Percentiles rank a stretch among this genome's conserved stretches.
phyloP scores from a whole-genome alignment of 306 rosid genomes.

The cucumber (Cucumis sativus) region DNA sequence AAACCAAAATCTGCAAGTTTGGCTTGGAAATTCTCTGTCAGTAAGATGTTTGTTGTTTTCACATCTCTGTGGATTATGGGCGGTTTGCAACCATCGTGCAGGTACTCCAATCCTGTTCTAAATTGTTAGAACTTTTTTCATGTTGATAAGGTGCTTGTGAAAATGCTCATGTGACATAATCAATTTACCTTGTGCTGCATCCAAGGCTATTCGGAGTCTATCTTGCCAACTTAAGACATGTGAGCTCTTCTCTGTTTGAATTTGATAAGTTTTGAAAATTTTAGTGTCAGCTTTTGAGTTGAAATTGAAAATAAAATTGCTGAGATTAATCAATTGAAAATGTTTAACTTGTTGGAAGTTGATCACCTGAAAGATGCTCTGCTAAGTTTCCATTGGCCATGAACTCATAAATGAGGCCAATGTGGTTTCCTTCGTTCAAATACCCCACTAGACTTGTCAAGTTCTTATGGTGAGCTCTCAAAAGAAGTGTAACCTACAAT shows the following conservation, averaged over 20 bases:
- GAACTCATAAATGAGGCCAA: conserved; percentile 6
- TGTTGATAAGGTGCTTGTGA: neutral
- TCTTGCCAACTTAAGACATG: conserved; percentile 18
- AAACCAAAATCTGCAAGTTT: conserved; percentile 32
- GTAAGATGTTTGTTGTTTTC: conserved; percentile 24
- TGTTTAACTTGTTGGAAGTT: neutral
- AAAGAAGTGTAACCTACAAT: conserved; percentile 29
- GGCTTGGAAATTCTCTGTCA: conserved; percentile 22
- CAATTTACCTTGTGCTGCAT: conserved; percentile 16
- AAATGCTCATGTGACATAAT: conserved; percentile 1
- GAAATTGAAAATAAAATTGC: neutral
- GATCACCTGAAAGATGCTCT: neutral
- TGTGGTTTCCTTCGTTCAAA: conserved; percentile 12
- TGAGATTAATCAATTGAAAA: neutral
- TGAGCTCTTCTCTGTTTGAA: neutral
- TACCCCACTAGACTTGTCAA: conserved; percentile 22
- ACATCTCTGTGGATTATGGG: conserved; percentile 28
- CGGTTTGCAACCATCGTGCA: conserved; percentile 29
- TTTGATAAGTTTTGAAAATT: neutral
- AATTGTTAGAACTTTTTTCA: neutral
- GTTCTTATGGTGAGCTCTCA: conserved; percentile 31
- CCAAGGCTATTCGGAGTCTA: conserved; percentile 23
- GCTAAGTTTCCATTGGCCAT: conserved; percentile 15
- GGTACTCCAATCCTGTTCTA: conserved; percentile 26
- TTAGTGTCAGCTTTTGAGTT: neutral